These are phyloP conservation scores for Flueggea neowawraea DNA, from an alignment of 441 rosid genomes.

Conservation along the genomic window DNA sequence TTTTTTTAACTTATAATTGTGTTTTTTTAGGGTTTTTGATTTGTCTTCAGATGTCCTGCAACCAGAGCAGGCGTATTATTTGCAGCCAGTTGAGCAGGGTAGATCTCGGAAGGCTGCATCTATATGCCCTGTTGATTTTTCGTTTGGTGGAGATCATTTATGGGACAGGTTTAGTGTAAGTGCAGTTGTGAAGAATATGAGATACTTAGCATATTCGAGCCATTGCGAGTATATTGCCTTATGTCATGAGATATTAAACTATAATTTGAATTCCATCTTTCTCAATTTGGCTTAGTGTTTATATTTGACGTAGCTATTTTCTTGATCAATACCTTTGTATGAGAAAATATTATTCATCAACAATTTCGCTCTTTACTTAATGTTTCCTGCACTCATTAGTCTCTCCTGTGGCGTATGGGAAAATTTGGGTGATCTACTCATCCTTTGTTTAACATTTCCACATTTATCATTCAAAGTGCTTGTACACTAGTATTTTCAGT, in stretches of 20 bases:
- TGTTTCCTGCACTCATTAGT: too few relatives aligned
- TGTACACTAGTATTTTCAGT: not conserved
- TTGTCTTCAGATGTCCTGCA: conserved; percentile 65
- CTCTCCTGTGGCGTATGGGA: too few relatives aligned
- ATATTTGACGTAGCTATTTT: too few relatives aligned
- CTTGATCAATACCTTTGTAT: too few relatives aligned
- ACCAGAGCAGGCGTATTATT: conserved; percentile 95
- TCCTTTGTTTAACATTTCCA: not conserved
- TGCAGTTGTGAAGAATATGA: conserved; percentile 13
- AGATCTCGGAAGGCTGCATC: conserved; percentile 72
- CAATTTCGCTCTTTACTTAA: too few relatives aligned
- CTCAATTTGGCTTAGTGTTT: too few relatives aligned
- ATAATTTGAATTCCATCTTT: too few relatives aligned
- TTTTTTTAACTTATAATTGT: not conserved
- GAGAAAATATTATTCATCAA: too few relatives aligned
- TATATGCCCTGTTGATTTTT: conserved; percentile 79
- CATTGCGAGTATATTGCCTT: too few relatives aligned
- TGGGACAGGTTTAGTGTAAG: conserved; percentile 98
- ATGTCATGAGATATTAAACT: too few relatives aligned
- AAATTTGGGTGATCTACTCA: not conserved
- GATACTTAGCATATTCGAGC: not conserved
- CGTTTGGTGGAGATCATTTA: conserved; percentile 89
- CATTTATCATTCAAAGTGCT: not conserved
- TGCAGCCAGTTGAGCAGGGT: conserved; percentile 88
- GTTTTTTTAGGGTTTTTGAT: conserved; percentile 67